Base-by-base conservation (phyloP, 2,329 filamentous ascomycete species). In the Alternaria triticina region DNA sequence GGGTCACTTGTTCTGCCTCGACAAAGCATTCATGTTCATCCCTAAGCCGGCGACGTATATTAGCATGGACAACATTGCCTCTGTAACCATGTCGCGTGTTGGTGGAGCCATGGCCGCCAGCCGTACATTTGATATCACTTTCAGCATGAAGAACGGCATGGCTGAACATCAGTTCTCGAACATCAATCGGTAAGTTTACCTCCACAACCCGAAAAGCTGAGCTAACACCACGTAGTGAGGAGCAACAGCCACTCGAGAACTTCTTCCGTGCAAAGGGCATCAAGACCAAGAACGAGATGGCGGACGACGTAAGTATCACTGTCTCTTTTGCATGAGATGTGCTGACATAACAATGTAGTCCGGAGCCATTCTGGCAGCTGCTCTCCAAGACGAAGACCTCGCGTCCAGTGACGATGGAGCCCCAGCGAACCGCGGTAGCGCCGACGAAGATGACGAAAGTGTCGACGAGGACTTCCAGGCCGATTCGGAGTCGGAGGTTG, bases 11-110 rank as follows among this genome's bases (percentile, higher is more conserved):
- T 99, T 97, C 87, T 97, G 94, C 79, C 84, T 99, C 70, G 96
- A 99, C 82, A 97, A 97, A 83, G 95, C 94, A 8, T 97, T 99
- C 81, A 96, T 99, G 88, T 99, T 99, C 80, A 96, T 99, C 15
- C 96, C 96, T 30, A 99, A 99, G 83, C 96, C 96, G 1, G 94
- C 96, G 15, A 97, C 95, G 2, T 99, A 98, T 82, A 95, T 99
- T 64, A 91, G 93, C 64, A 96, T 97, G 82, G 96, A 99, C 75
- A 93, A 97, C 76, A 92, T 96, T 36, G 88, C 92, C 55, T 92
- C 91, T 54, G 91, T 99, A 68, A 97, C 94, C 36, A 97, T 99
- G 86, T 97, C 94, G 27, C 93, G 96, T 77, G 94, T 99, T 47
- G 94, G 94, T 65, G 96, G 96, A 63, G 94, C 95, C 58, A 90